Conservation (phyloP, 805 yeast genomes). For the Wickerhamiella vanderwaltii region DNA sequence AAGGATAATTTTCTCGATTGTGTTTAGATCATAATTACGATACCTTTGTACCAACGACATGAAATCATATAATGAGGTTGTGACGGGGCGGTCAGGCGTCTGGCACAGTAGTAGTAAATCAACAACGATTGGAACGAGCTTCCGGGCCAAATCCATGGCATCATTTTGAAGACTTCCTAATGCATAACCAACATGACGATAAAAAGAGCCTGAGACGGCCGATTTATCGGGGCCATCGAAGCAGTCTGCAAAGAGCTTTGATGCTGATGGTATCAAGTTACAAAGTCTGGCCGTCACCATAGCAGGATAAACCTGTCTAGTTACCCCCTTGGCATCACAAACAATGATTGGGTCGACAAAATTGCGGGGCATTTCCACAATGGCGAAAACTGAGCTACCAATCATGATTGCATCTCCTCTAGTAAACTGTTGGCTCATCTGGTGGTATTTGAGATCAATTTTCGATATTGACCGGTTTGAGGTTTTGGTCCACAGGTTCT, state of each 20-base stretch:
- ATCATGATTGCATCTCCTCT: constrained; percentile 8
- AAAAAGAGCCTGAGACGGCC: constrained; percentile 6
- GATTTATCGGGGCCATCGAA: neutral
- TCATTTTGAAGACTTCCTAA: constrained; percentile 4
- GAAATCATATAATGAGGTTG: constrained; percentile 2
- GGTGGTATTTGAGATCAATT: neutral
- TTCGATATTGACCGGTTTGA: neutral
- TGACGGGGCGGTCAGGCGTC: neutral
- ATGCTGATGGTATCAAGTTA: neutral
- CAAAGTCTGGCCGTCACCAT: constrained; percentile 5
- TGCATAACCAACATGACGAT: constrained; percentile 2
- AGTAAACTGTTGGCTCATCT: neutral
- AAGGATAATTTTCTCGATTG: neutral
- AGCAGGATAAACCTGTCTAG: neutral
- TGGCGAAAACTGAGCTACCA: neutral
- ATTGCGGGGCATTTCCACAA: constrained; percentile 1
- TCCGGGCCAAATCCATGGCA: neutral
- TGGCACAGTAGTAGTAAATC: constrained; percentile 3
- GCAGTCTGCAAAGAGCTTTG: neutral
- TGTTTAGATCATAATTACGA: neutral
- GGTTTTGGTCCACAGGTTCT: neutral
- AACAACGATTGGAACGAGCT: neutral
- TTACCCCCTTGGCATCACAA: constrained; percentile 7
- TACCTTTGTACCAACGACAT: neutral
- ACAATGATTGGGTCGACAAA: neutral